Percentiles rank a stretch among this genome's conserved stretches.
Conservation (phyloP, 2,329 filamentous ascomycete genomes). For the Madurella fahalii region DNA sequence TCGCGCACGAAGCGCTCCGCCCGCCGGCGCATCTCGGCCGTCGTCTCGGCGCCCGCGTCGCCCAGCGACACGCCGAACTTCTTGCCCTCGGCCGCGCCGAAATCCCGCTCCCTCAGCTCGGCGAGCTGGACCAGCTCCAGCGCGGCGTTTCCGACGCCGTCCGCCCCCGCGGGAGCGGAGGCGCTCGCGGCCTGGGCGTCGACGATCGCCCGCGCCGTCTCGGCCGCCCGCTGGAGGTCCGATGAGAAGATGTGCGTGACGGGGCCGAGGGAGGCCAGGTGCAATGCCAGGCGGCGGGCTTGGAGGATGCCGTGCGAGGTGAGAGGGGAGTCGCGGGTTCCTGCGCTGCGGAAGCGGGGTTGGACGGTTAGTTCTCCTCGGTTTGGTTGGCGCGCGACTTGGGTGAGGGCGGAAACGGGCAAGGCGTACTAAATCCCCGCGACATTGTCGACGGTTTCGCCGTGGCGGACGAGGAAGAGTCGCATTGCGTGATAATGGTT, state of each 20-base stretch:
- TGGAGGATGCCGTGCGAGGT: conserved; percentile 81
- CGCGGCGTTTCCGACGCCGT: neutral
- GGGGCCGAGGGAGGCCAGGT: conserved; percentile 46
- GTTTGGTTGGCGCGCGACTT: neutral
- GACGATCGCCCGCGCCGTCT: conserved; percentile 65
- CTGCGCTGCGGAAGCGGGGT: conserved; percentile 52
- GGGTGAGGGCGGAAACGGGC: conserved; percentile 7
- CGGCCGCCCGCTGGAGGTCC: conserved; percentile 67
- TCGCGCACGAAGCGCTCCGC: conserved; percentile 62
- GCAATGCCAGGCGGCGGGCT: conserved; percentile 63
- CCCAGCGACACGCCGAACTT: conserved; percentile 40
- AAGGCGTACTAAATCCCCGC: conserved; percentile 65
- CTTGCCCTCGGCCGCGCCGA: conserved; percentile 66
- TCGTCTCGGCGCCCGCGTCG: conserved; percentile 60
- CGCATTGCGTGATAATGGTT: conserved; percentile 41
- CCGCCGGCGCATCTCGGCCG: conserved; percentile 61
- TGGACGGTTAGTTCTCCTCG: conserved; percentile 8
- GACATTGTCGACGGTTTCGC: conserved; percentile 87
- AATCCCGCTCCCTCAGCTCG: conserved; percentile 68
- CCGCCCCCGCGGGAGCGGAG: neutral
- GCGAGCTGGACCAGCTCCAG: conserved; percentile 38
- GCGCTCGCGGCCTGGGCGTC: conserved; percentile 43
- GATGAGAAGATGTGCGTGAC: conserved; percentile 72
- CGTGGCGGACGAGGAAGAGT: conserved; percentile 78
- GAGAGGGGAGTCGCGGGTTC: conserved; percentile 72